Evolutionary conservation across 805 yeast species (phyloP).

Genomic region (Kurtzmaniella cleridarum): DNA sequence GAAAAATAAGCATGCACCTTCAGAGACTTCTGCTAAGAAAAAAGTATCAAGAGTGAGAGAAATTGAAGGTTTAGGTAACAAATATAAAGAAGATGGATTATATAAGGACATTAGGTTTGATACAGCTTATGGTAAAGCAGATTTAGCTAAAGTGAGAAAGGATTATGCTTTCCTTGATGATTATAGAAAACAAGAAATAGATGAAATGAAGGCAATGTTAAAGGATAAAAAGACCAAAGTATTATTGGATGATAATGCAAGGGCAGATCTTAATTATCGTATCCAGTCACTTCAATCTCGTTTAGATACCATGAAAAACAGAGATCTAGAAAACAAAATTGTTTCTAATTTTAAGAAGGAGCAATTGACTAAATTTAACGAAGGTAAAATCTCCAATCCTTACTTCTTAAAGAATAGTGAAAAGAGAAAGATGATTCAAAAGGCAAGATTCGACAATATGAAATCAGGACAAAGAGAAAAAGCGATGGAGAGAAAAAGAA

Average conservation of each 20-base stretch:
- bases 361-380: slow-evolving; percentile 41
- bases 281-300: slow-evolving; percentile 64
- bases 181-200: slow-evolving; percentile 71
- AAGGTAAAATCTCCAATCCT: slow-evolving; percentile 45
- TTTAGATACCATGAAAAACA: slow-evolving; percentile 61
- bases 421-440: slow-evolving; percentile 66
- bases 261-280: slow-evolving; percentile 46
- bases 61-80: slow-evolving; percentile 59
- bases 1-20: slow-evolving; percentile 80
- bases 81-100: slow-evolving; percentile 34
- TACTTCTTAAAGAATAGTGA: slow-evolving; percentile 66
- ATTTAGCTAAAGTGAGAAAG: slow-evolving; percentile 57
- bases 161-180: slow-evolving; percentile 84
- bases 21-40: slow-evolving; percentile 67
- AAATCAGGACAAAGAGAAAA: slow-evolving; percentile 67
- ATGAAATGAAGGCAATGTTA: slow-evolving; percentile 50
- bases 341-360: slow-evolving; percentile 52
- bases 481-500: slow-evolving; percentile 82
- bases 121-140: slow-evolving; percentile 82
- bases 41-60: slow-evolving; percentile 67
- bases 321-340: slow-evolving; percentile 69
- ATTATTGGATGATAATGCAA: slow-evolving; percentile 39
- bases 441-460: slow-evolving; percentile 74
- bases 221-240: slow-evolving; percentile 46
- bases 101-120: slow-evolving; percentile 88